Base-by-base conservation (phyloP, 1,284 basidiomycete genomes). In the Entoloma clypeatum region DNA sequence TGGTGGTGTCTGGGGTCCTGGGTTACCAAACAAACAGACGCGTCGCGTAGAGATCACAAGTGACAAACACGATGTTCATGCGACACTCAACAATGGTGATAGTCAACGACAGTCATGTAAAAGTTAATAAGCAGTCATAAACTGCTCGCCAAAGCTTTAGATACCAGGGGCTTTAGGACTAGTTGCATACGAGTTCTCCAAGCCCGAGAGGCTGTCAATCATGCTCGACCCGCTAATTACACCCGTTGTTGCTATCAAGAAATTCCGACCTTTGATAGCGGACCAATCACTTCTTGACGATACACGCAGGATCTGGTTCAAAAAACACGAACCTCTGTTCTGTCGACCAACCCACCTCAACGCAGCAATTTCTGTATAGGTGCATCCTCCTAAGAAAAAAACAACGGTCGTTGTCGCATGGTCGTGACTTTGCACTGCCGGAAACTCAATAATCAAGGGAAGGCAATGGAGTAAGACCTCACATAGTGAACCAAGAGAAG, bases 331-430 rank as follows among this genome's bases (percentile, higher is more conserved):
- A 78, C 92, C 89, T 69, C 76, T 77, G 49, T 84, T 84, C 60
- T 92, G 90, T 53, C 80, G 75, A 45, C 79, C 77, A 61, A 95
- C 86, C 86, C 92, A 96, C 56, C 96, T 74, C 52, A 99, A 62
- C 7, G 95, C 94, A 14, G 94, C 85, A 41, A 99, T 89, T 68
- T 99, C 96, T 5, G 95, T 94, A 56, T 90, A 96, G 5, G 96
- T 99, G 60, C 94, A 94, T 3, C 96, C 96, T 24, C 96, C 96
- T n/a, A 99, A 68, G 77, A 98, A 98, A 67, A 97, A 97, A 7
- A 99, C 89, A 16, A 96, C 78, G 1, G 92, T 97, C 3, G 87
- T 96, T 3, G 77, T 81, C 4, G 76, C 65, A 48, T 70, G 71
- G 49, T 77, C 77, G 43, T 62, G 64, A 14, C 71, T 58, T 43